Evolutionary conservation across 176 grass and related monocot genomes (phyloP).

Genomic region (Oryza glumipatula): DNA sequence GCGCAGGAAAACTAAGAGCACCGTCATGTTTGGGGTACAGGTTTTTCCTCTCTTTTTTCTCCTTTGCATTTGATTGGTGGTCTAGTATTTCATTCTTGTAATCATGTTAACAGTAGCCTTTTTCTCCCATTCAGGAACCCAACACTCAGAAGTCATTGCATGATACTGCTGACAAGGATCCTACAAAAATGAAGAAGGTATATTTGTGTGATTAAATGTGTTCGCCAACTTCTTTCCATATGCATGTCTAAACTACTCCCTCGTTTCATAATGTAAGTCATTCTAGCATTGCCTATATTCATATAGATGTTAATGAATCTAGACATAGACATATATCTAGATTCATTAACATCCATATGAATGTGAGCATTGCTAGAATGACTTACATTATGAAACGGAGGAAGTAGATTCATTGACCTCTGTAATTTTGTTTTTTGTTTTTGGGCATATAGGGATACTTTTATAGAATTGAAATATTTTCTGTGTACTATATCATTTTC

Average conservation of each 20-base stretch:
- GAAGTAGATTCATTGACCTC: not conserved
- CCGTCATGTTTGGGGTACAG: constrained; percentile 87
- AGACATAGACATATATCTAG: too few relatives aligned
- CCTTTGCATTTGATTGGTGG: constrained; percentile 17
- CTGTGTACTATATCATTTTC: not conserved
- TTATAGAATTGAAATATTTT: not conserved
- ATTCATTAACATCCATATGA: too few relatives aligned
- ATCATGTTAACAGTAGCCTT: constrained; percentile 32
- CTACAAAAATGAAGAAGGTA: constrained; percentile 70
- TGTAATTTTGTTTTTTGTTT: constrained; percentile 18
- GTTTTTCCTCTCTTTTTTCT: constrained; percentile 22
- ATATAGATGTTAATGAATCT: too few relatives aligned
- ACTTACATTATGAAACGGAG: too few relatives aligned
- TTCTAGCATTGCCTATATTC: too few relatives aligned
- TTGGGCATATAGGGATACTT: not conserved
- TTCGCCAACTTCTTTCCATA: constrained; percentile 24
- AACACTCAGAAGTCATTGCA: constrained; percentile 61
- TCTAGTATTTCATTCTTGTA: constrained; percentile 32
- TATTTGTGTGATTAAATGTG: constrained; percentile 1
- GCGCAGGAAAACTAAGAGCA: constrained; percentile 89
- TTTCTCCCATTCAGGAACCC: constrained; percentile 53
- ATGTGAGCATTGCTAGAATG: too few relatives aligned
- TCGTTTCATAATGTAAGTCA: too few relatives aligned
- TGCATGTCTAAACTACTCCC: not conserved
- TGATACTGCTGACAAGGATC: constrained; percentile 56